phyloP scores from a whole-genome alignment of 805 yeast species.

The Cyberlindnera galapagoensis region DNA sequence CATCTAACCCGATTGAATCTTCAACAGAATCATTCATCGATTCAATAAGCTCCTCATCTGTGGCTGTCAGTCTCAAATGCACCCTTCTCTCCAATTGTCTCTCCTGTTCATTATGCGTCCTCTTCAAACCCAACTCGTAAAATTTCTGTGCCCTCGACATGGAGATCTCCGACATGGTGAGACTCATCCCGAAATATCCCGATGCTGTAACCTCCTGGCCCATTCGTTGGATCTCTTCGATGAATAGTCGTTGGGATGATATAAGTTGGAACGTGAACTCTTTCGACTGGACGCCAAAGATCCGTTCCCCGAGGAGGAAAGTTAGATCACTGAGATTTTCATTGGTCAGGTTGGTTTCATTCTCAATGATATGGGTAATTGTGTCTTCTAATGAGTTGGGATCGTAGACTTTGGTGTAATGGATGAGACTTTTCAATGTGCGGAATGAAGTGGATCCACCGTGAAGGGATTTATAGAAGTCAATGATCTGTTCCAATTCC shows the following conservation, averaged over 20 bases:
- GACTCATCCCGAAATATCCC: conserved; percentile 11
- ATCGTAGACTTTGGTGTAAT: conserved; percentile 12
- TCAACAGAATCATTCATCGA: background rate
- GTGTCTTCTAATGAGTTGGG: conserved; percentile 4
- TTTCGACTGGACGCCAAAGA: conserved; percentile 5
- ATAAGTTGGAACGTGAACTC: conserved; percentile 7
- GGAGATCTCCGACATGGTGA: conserved; percentile 7
- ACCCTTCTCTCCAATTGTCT: conserved; percentile 2
- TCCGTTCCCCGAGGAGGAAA: conserved; percentile 5
- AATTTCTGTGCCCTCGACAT: conserved; percentile 5
- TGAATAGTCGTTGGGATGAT: conserved; percentile 6
- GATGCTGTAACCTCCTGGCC: conserved; percentile 3
- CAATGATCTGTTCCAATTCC: conserved; percentile 11
- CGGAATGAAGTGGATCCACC: background rate
- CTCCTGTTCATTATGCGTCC: conserved; percentile 6
- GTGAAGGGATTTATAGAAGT: conserved; percentile 2
- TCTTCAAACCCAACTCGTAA: conserved; percentile 1
- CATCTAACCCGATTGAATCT: background rate
- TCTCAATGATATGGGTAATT: conserved; percentile 2
- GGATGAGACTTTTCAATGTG: conserved; percentile 8
- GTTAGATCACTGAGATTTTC: conserved; percentile 8
- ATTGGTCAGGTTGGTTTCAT: conserved; percentile 5
- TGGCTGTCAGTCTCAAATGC: conserved; percentile 1
- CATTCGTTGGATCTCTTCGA: conserved; percentile 2
- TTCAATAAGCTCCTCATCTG: conserved; percentile 3